Evolutionary conservation across 192 early-diverging fungal species (phyloP), one percentile per base, ranked within the genome.

Genomic region (Oehlia diaphana): DNA sequence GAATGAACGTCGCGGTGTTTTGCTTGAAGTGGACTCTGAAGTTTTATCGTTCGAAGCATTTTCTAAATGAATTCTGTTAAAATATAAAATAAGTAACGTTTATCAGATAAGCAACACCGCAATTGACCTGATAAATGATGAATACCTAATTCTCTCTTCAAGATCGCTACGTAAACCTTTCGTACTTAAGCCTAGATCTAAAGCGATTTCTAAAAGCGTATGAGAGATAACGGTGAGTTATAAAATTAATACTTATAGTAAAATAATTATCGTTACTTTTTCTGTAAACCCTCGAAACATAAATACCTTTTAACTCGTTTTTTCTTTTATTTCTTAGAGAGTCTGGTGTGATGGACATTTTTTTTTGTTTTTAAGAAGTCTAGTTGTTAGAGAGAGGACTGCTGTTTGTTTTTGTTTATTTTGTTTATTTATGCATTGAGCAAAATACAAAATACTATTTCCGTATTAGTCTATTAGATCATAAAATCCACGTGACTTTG

Each of bases 81-180:
- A 67, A 9, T 26, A 64, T 26, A 67, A 33, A 35, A 67, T 67
- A 67, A 19, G 9, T 2, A 14, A 28, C 7, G 26, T 33, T 33
- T 28, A 67, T 67, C 14, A 33, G 6, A 4, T 4, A 35, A 19
- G 35, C 16, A 67, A 0, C 6, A 58, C 53, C 16, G 4, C 16
- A 53, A 19, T 19, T 4, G 16, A 19, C 16, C 16, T 21, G 53
- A 7, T 58, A 58, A 58, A 3, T 16, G 21, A 58, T 19, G 14
- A 33, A 31, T 67, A 67, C 65, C 65, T 67, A 33, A 67, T 67
- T 28, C 65, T 67, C 5, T 67, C 65, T 67, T 33, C 14, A 67
- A 67, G 65, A 12, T 67, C 65, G 33, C 33, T 33, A 13, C 65
- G 65, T 58, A 58, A 21, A 0, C 53, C 53, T 58, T 58, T 58